Evolutionary conservation across 148 eudicot genomes (phyloP), one percentile per base, ranked within the genome.

Genomic region (Chenopodium berlandieri): DNA sequence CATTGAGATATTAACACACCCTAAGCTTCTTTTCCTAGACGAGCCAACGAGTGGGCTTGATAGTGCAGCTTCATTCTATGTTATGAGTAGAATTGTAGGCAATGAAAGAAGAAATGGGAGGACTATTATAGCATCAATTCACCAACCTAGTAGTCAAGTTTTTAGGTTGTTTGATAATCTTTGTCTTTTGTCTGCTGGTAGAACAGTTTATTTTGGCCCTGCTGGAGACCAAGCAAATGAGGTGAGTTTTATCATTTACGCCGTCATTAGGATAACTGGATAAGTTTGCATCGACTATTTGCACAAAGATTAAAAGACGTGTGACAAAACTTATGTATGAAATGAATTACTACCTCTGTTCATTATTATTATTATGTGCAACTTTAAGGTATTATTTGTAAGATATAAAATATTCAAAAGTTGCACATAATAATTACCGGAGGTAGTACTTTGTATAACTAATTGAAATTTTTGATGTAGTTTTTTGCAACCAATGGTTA

Each of bases 101-200:
- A 85, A 82, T 20, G 85, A 80, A 56, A 65, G 54, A 2, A 78
- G 68, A 22, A 87, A 88, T 37, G 79, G 78, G n/a, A 87, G 79
- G 68, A 91, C 91, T 0, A 76, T 90, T 27, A 52, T 91, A 7
- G 86, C 86, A 0, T 89, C 95, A 1, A 90, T 93, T 54, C 97
- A 93, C 80, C 97, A 93, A 77, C 94, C 95, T 0, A 92, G 90
- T 40, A 82, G 89, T 63, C 89, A 93, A 81, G 89, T 91, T 0
- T 93, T 92, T 62, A 52, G 40, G 7, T 83, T 93, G 27, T 89
- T 90, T 69, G 82, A 89, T 47, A 84, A 90, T 79, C 88, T 93
- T 0, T 93, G 90, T 46, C 90, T 93, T 58, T 76, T 93, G 9
- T 91, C 97, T 25, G 46, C 75, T 2, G 97, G 95, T 9, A 85